Evolutionary conservation across 305 asterid genomes (phyloP), one percentile per base, ranked within the genome.

Genomic region (Stenogyne calaminthoides): DNA sequence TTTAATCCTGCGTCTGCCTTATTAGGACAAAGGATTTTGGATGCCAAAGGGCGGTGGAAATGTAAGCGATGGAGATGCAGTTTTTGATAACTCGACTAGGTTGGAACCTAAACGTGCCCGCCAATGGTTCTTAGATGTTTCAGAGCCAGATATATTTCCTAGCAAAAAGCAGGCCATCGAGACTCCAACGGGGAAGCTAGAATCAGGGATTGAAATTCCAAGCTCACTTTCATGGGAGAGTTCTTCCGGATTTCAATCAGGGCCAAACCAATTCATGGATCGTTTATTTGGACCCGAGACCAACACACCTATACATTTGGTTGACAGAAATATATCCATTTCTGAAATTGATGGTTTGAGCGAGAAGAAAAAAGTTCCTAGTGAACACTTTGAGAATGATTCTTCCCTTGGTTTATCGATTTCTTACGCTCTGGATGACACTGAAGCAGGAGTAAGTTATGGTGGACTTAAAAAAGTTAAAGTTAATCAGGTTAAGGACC

Each of bases 11-110:
- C 25, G 25, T 22, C 29, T 25, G 83, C 81, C 82, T 74, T 78
- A 82, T 67, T 86, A 87, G 82, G 95, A 89, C 76, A 89, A 90
- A 89, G 90, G 84, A 34, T 88, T 92, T 84, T 89, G 96, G 97
- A 83, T 83, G 81, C 88, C 89, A 0, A 89, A 90, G 66, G 91
- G 85, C 3, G 86, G 88, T 72, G 94, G 84, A 19, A 88, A 85
- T 78, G 67, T 82, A 68, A 72, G 71, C 18, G 89, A 84, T 70
- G 88, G 83, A 36, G 92, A 89, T 52, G 65, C 89, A 55, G 88
- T 88, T 69, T 87, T 85, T 60, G 89, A 81, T 82, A 87, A 81
- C 84, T 81, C 96, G 3, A 80, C 90, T 69, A 87, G 83, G 69
- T 61, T 81, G 70, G 94, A 88, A 56, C 72, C 86, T 52, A 95